A percentile compares a stretch with the other conserved stretches of the same genome.
Evolutionary conservation across 192 early-diverging fungal species (phyloP).

Genomic region (Coemansia asiatica): DNA sequence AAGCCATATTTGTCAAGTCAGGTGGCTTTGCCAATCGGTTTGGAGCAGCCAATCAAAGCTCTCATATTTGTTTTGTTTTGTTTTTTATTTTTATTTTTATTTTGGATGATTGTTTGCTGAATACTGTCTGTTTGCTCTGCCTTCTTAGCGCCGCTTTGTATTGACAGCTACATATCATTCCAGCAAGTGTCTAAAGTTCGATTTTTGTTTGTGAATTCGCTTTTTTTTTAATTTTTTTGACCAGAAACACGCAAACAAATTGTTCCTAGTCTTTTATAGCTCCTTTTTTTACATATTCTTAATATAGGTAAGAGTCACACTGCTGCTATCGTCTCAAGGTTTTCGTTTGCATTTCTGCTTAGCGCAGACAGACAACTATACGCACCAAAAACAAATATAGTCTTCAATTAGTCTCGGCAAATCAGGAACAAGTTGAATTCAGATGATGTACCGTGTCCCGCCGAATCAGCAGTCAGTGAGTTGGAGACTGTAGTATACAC

Average conservation of each 20-base stretch:
- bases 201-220: slow-evolving; percentile 1
- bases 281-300: neutral
- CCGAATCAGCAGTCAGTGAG: no score
- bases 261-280: neutral
- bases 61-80: neutral
- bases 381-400: no score
- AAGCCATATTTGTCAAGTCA: neutral
- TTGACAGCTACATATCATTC: neutral
- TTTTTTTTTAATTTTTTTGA: neutral
- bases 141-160: no score
- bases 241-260: neutral
- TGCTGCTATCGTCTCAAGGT: neutral
- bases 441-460: no score
- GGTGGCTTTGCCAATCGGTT: neutral
- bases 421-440: no score
- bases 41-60: neutral
- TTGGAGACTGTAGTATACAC: no score
- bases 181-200: neutral
- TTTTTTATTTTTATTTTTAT: neutral
- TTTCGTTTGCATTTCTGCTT: no score
- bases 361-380: no score
- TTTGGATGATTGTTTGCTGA: neutral
- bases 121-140: no score
- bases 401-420: no score
- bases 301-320: neutral